Evolutionary conservation across 257 asterid species (phyloP).

Genomic region (Ilex asprella): DNA sequence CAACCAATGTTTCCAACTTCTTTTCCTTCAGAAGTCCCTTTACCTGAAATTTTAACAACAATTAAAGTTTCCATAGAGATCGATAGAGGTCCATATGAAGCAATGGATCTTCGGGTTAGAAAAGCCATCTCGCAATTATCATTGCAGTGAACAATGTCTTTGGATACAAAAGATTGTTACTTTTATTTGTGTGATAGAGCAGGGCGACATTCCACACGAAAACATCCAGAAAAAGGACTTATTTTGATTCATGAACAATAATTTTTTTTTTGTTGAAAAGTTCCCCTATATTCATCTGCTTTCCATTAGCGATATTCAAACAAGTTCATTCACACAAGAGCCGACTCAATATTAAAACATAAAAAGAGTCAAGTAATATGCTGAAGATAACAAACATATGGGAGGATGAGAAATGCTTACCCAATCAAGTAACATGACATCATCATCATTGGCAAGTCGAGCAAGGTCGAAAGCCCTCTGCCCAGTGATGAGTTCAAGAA

Average conservation of each 20-base stretch:
- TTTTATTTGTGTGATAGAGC: too few species aligned
- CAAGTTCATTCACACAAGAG: not conserved
- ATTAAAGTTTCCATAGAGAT: not conserved
- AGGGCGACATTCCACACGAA: too few species aligned
- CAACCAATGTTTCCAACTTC: constrained; percentile 33
- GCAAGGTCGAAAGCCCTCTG: constrained; percentile 42
- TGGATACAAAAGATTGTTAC: too few species aligned
- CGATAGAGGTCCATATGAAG: not conserved
- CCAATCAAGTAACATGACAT: constrained; percentile 40
- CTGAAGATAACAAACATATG: not conserved
- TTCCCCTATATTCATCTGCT: too few species aligned
- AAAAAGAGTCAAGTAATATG: not conserved
- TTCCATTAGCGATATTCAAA: not conserved
- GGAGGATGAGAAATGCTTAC: constrained; percentile 14
- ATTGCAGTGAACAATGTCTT: too few species aligned
- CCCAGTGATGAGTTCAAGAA: constrained; percentile 45
- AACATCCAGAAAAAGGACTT: too few species aligned
- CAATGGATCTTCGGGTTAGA: not conserved
- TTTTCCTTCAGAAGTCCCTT: constrained; percentile 36
- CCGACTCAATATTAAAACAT: not conserved
- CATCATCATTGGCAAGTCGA: constrained; percentile 36
- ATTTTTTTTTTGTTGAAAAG: too few species aligned
- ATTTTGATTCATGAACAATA: too few species aligned
- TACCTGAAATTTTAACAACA: constrained; percentile 21
- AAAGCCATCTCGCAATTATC: too few species aligned